These are phyloP conservation scores for Centrapalus pauciflorus DNA, from an alignment of 129 eudicot species.

Conservation along the genomic window DNA sequence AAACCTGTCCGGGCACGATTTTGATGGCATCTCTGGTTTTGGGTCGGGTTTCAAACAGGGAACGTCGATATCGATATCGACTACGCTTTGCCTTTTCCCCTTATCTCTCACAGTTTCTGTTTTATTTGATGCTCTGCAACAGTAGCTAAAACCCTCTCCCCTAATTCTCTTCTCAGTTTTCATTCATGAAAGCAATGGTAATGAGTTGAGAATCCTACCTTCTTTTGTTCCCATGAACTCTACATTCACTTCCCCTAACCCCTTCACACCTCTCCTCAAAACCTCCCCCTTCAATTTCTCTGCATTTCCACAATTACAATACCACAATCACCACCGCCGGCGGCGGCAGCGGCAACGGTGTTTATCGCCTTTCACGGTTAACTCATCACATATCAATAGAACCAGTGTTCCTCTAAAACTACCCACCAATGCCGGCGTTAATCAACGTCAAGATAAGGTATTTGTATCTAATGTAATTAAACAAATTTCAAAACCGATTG, in stretches of 20 bases:
- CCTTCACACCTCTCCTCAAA: constrained; percentile 27
- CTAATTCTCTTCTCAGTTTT: not conserved
- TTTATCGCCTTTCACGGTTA: constrained; percentile 23
- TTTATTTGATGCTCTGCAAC: not conserved
- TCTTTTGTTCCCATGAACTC: constrained; percentile 27
- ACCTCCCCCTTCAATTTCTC: constrained; percentile 26
- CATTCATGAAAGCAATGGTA: not conserved
- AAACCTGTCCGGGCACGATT: not conserved
- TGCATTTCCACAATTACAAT: constrained; percentile 5
- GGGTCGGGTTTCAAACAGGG: not conserved
- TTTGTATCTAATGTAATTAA: constrained; percentile 11
- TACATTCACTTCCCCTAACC: constrained; percentile 21
- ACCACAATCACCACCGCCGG: constrained; percentile 16
- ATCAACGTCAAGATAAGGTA: constrained; percentile 24
- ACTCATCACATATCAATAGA: constrained; percentile 12
- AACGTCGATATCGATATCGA: no score
- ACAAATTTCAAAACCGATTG: constrained; percentile 36
- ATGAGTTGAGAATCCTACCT: not conserved
- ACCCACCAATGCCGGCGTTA: not conserved
- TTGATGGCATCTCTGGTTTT: not conserved
- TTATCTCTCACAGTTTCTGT: not conserved
- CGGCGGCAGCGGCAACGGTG: constrained; percentile 8
- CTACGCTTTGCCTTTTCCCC: no score
- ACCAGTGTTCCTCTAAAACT: not conserved
- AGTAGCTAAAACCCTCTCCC: constrained; percentile 13